Evolutionary conservation across 148 eudicot species (phyloP).

Genomic region (Nepenthes mirabilis): DNA sequence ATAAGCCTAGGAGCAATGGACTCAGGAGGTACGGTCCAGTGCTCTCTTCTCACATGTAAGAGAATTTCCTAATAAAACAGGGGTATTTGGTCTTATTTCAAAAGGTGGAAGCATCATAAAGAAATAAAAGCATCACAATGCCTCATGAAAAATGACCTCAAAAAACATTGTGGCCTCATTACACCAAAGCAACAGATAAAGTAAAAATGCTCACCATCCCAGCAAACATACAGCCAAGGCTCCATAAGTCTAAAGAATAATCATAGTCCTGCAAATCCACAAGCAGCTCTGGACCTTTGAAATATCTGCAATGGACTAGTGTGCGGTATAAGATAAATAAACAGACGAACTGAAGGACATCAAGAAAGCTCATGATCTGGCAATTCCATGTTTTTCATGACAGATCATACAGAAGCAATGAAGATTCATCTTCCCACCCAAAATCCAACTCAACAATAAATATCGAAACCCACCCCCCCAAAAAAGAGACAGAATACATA

Average conservation of each 20-base stretch:
- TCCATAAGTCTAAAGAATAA: slow-evolving; percentile 96
- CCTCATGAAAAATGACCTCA: neutral
- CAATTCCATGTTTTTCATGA: neutral
- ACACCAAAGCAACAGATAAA: too few species aligned
- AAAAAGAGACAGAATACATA: too few species aligned
- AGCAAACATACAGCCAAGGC: slow-evolving; percentile 99
- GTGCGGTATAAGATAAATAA: neutral
- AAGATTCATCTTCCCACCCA: too few species aligned
- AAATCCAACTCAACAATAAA: too few species aligned
- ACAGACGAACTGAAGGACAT: neutral
- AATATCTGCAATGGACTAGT: slow-evolving; percentile 49
- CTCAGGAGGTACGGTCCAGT: too few species aligned
- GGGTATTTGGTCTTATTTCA: too few species aligned
- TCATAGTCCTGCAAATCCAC: slow-evolving; percentile 99
- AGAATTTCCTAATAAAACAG: too few species aligned
- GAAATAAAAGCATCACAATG: too few species aligned
- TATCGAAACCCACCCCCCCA: too few species aligned
- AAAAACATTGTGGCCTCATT: neutral
- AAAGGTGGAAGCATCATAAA: too few species aligned
- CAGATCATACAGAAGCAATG: neutral
- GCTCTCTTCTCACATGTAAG: too few species aligned
- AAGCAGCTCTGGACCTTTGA: slow-evolving; percentile 96
- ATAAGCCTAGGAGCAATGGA: too few species aligned
- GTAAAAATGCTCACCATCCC: slow-evolving; percentile 64
- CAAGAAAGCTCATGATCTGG: neutral